phyloP scores from a whole-genome alignment of 2,329 filamentous ascomycete genomes.

The Fusarium napiforme region DNA sequence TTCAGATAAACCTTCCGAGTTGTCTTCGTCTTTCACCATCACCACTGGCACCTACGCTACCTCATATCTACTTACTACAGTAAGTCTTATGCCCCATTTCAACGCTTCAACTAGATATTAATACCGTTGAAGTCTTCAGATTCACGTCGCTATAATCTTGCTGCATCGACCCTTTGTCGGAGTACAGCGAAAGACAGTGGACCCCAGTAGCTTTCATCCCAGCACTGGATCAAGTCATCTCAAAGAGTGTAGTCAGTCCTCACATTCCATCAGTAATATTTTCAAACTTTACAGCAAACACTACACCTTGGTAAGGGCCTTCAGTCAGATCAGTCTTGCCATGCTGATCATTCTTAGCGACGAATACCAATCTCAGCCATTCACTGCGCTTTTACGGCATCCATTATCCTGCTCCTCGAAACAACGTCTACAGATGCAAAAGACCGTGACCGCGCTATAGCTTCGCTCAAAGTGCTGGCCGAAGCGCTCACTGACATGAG shows the following conservation, averaged over 20 bases:
- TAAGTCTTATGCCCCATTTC: too few relatives aligned
- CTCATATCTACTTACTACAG: not conserved
- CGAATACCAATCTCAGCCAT: conserved; percentile 3
- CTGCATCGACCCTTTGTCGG: not conserved
- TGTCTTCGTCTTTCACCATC: not conserved
- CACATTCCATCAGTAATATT: not conserved
- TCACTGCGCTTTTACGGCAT: not conserved
- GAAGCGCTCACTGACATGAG: not conserved
- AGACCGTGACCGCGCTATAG: not conserved
- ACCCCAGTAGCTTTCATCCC: not conserved
- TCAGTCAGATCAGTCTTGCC: too few relatives aligned
- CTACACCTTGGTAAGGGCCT: not conserved
- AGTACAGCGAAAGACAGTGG: not conserved
- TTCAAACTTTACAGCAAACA: not conserved
- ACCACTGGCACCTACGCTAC: not conserved
- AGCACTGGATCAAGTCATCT: not conserved
- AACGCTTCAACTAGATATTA: too few relatives aligned
- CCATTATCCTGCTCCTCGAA: not conserved
- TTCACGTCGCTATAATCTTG: not conserved
- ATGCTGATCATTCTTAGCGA: not conserved
- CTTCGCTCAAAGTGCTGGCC: not conserved
- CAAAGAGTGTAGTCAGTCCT: not conserved
- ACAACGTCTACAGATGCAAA: not conserved
- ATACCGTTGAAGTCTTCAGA: not conserved
- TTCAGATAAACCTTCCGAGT: not conserved